Conservation (phyloP, 257 asterid genomes). For the Henckelia pumila region DNA sequence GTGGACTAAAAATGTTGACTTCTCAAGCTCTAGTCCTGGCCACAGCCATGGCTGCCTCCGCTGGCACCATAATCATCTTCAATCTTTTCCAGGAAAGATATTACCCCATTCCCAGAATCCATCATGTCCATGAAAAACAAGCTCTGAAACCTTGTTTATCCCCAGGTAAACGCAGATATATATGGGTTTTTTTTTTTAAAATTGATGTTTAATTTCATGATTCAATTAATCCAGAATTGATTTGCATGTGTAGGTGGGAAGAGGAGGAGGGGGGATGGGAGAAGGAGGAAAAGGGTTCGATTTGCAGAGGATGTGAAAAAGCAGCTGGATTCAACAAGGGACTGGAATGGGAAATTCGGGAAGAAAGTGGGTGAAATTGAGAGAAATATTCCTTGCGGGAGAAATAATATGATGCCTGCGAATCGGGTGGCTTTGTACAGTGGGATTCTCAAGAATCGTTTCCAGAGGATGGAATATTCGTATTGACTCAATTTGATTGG, state of each 20-base stretch:
- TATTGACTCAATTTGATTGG: constrained; percentile 29
- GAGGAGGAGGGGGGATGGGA: constrained; percentile 33
- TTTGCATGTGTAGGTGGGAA: constrained; percentile 27
- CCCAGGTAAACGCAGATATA: constrained; percentile 36
- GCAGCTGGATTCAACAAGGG: constrained; percentile 41
- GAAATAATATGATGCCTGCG: constrained; percentile 49
- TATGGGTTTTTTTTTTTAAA: too few relatives aligned
- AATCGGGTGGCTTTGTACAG: constrained; percentile 65
- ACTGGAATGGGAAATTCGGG: constrained; percentile 41
- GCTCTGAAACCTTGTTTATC: constrained; percentile 54
- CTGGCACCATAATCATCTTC: constrained; percentile 58
- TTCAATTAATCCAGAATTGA: too few relatives aligned
- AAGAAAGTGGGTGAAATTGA: constrained; percentile 18
- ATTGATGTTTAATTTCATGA: too few relatives aligned
- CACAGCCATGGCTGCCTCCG: constrained; percentile 87
- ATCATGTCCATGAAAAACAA: constrained; percentile 15
- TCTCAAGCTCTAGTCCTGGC: constrained; percentile 70
- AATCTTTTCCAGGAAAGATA: constrained; percentile 51
- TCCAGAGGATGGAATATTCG: constrained; percentile 42
- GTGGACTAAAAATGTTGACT: constrained; percentile 33
- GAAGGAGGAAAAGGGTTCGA: constrained; percentile 50
- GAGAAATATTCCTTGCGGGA: constrained; percentile 33
- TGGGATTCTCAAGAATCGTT: constrained; percentile 64
- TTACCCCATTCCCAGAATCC: constrained; percentile 16
- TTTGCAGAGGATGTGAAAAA: constrained; percentile 78